phyloP scores from a whole-genome alignment of 106 monocot genomes.

The Alisma plantagoaquatica region DNA sequence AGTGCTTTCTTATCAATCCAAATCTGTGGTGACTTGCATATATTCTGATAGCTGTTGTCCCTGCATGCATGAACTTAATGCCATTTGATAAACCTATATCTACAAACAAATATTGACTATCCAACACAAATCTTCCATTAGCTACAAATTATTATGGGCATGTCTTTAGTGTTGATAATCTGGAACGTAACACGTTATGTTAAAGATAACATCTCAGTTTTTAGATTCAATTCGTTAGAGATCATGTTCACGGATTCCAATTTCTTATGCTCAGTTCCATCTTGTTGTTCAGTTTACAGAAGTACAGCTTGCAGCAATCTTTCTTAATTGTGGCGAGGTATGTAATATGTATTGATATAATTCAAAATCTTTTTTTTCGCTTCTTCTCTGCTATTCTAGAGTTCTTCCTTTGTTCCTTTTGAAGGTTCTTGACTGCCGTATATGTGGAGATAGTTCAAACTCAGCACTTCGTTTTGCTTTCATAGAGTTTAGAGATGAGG shows the following conservation, averaged over 20 bases:
- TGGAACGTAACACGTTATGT: neutral
- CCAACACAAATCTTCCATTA: no score
- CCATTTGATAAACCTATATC: no score
- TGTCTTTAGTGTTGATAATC: neutral
- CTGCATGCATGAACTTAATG: no score
- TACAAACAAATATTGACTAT: no score
- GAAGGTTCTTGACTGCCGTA: constrained; percentile 69
- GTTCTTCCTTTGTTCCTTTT: no score
- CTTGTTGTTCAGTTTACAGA: constrained; percentile 49
- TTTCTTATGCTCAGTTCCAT: neutral
- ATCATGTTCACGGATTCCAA: neutral
- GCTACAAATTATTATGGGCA: neutral
- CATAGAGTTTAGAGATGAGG: constrained; percentile 67
- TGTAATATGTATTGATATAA: neutral
- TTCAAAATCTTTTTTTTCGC: constrained; percentile 1
- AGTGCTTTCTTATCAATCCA: neutral
- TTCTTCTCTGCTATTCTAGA: no score
- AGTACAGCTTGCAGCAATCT: constrained; percentile 55
- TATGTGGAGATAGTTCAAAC: constrained; percentile 73
- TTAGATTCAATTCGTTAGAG: neutral
- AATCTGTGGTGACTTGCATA: no score
- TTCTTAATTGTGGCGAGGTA: constrained; percentile 56
- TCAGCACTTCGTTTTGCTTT: constrained; percentile 80
- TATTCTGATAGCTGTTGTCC: no score
- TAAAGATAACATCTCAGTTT: neutral